Evolutionary conservation across 306 rosid genomes (phyloP).

Genomic region (Malus orientalis): DNA sequence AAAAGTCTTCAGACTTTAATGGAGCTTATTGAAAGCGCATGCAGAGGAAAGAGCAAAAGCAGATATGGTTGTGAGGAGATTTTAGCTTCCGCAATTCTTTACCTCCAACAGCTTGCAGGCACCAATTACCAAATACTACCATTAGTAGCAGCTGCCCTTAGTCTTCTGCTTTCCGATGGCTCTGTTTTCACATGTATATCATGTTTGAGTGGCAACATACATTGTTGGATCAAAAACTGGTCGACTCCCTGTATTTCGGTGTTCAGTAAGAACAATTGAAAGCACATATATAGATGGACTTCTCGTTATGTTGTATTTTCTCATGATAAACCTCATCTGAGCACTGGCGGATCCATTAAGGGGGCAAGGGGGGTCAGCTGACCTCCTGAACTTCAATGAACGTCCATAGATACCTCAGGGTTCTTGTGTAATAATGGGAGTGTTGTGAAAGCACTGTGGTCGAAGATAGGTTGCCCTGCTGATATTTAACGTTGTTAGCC

Average conservation of each 20-base stretch:
- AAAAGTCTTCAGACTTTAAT: slow-evolving; percentile 48
- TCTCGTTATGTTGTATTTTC: not conserved
- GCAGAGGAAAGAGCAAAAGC: slow-evolving; percentile 25
- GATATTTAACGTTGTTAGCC: slow-evolving; percentile 9
- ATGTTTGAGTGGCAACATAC: slow-evolving; percentile 1
- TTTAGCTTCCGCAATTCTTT: slow-evolving; percentile 57
- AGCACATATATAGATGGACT: not conserved
- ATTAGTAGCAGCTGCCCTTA: slow-evolving; percentile 62
- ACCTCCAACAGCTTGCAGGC: slow-evolving; percentile 55
- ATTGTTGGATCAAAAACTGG: not conserved
- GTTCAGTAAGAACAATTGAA: not conserved
- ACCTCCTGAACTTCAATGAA: no score
- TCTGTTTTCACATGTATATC: slow-evolving; percentile 39
- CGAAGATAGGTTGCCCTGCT: slow-evolving; percentile 54
- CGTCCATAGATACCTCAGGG: slow-evolving; percentile 11
- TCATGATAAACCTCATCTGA: no score
- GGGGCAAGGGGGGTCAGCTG: no score
- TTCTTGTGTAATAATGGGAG: slow-evolving; percentile 21
- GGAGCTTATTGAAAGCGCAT: slow-evolving; percentile 27
- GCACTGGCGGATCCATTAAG: no score
- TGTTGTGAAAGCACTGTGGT: slow-evolving; percentile 40
- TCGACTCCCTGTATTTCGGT: not conserved
- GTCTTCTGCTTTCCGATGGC: slow-evolving; percentile 45
- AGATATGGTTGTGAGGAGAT: slow-evolving; percentile 39
- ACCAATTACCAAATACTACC: slow-evolving; percentile 41